Percentiles rank a stretch among this genome's conserved stretches.
These are phyloP conservation scores for Canna indica DNA, from an alignment of 176 grass and related monocot genomes.

Conservation along the genomic window DNA sequence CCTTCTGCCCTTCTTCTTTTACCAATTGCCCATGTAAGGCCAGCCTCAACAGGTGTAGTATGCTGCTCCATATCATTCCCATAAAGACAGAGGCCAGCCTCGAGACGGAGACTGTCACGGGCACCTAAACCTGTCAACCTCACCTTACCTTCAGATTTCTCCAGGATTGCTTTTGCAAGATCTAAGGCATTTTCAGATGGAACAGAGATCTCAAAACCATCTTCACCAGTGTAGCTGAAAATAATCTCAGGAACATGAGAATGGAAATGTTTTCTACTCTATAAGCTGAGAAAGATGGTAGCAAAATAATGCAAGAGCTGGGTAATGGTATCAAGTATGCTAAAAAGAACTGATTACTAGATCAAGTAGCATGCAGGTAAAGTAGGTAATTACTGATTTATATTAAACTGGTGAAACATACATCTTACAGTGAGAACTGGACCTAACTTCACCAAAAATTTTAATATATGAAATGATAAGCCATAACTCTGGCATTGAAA, in stretches of 20 bases:
- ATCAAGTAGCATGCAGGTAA: too few relatives aligned
- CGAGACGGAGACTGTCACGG: constrained; percentile 88
- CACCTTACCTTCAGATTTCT: constrained; percentile 89
- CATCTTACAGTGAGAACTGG: too few relatives aligned
- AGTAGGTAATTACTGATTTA: too few relatives aligned
- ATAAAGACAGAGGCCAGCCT: constrained; percentile 92
- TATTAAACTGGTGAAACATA: too few relatives aligned
- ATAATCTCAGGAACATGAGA: constrained; percentile 11
- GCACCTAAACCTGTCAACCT: constrained; percentile 76
- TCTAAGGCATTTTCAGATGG: constrained; percentile 76
- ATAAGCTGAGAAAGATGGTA: not conserved
- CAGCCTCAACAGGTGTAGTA: constrained; percentile 76
- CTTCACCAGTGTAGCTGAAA: constrained; percentile 92
- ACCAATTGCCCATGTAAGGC: constrained; percentile 89
- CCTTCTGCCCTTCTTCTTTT: constrained; percentile 84
- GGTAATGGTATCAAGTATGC: not conserved
- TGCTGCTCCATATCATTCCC: constrained; percentile 98
- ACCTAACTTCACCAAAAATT: too few relatives aligned
- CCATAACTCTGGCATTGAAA: too few relatives aligned
- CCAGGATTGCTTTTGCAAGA: constrained; percentile 73
- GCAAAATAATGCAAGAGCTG: not conserved
- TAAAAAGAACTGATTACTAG: too few relatives aligned
- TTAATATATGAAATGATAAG: too few relatives aligned
- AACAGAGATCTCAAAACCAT: constrained; percentile 96
- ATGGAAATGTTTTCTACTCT: not conserved